phyloP scores from a whole-genome alignment of 768 basidiomycete species.

The Rhodotorula toruloides region DNA sequence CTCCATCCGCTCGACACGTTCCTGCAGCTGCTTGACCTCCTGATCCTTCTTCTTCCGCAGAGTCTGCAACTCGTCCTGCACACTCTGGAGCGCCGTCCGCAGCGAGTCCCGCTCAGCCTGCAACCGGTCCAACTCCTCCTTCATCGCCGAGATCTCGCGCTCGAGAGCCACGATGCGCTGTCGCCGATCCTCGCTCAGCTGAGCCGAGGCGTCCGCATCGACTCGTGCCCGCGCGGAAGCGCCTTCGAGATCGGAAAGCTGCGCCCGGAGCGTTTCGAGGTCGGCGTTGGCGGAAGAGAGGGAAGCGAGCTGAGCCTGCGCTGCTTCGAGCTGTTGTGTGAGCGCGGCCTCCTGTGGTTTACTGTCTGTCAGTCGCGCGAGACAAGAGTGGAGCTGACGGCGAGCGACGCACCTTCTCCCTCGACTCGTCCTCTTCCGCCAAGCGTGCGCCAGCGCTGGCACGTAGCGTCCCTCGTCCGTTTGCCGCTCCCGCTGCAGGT shows the following conservation, averaged over 20 bases:
- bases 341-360: slow-evolving; percentile 4
- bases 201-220: no score
- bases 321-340: slow-evolving; percentile 16
- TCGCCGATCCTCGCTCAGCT: slow-evolving; percentile 56
- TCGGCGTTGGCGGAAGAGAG: slow-evolving; percentile 49
- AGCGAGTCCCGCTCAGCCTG: background rate
- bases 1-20: background rate
- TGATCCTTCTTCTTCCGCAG: slow-evolving; percentile 60
- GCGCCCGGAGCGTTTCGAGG: slow-evolving; percentile 71
- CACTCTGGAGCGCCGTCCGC: slow-evolving; percentile 50
- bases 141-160: slow-evolving; percentile 48
- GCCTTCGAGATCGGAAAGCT: slow-evolving; percentile 56
- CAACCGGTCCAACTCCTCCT: slow-evolving; percentile 46
- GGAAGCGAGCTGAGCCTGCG: background rate
- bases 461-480: background rate
- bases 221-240: slow-evolving; percentile 73
- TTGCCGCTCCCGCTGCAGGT: slow-evolving; percentile 2
- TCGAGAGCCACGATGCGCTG: slow-evolving; percentile 75
- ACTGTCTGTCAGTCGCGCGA: background rate
- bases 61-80: slow-evolving; percentile 67
- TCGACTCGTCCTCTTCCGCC: background rate
- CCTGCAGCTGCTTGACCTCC: slow-evolving; percentile 54
- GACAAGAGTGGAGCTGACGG: background rate
- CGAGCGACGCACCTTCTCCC: slow-evolving; percentile 14
- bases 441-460: slow-evolving; percentile 25